phyloP scores from a whole-genome alignment of 164 flowering plant species.

The Kingdonia uniflora region DNA sequence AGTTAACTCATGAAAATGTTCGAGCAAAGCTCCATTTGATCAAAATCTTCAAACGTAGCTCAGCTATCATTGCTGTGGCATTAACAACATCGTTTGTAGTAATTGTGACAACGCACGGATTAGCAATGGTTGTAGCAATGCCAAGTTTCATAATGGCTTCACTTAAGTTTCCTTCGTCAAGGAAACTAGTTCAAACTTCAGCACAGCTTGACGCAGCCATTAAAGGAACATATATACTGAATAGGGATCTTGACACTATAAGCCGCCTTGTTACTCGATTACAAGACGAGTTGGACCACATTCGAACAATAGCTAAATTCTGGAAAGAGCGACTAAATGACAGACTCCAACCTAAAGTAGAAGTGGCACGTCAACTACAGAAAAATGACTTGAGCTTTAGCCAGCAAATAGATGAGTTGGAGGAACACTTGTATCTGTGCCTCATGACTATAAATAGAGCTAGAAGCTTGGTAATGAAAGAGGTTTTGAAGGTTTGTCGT shows the following conservation, averaged over 20 bases:
- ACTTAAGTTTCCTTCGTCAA: slow-evolving; percentile 15
- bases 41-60: slow-evolving; percentile 23
- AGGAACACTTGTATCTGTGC: slow-evolving; percentile 63
- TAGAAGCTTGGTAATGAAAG: slow-evolving; percentile 48
- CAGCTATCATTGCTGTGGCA: slow-evolving; percentile 31
- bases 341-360: slow-evolving; percentile 22
- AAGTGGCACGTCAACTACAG: slow-evolving; percentile 42
- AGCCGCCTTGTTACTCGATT: slow-evolving; percentile 55
- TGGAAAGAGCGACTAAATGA: slow-evolving; percentile 30
- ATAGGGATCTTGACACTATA: slow-evolving; percentile 57
- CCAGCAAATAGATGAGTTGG: slow-evolving; percentile 66
- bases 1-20: slow-evolving; percentile 33
- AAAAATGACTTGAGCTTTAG: slow-evolving; percentile 35
- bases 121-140: slow-evolving; percentile 30
- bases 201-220: slow-evolving; percentile 63
- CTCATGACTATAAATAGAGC: slow-evolving; percentile 71
- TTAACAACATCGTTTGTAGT: slow-evolving; percentile 34
- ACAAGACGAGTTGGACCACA: slow-evolving; percentile 52
- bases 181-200: slow-evolving; percentile 14
- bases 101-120: slow-evolving; percentile 30
- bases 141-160: slow-evolving; percentile 34
- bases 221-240: slow-evolving; percentile 58
- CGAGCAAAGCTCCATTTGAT: slow-evolving; percentile 30
- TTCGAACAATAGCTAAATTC: slow-evolving; percentile 21
- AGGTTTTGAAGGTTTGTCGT: slow-evolving; percentile 24